Conservation (phyloP, 2,329 filamentous ascomycete genomes). For the Paracoccidioides lutzii region DNA sequence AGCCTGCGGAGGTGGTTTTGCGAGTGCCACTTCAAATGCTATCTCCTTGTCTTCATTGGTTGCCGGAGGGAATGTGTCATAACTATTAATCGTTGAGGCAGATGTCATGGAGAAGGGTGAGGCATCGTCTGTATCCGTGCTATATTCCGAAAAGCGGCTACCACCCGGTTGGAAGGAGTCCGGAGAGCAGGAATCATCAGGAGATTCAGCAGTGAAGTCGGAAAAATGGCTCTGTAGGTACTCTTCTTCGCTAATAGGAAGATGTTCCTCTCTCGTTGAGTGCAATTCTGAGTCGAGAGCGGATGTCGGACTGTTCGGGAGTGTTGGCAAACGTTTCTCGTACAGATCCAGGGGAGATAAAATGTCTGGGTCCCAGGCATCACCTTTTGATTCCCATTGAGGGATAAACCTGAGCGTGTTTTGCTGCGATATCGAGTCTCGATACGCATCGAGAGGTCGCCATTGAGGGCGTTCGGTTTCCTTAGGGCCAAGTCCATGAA, state of each 20-base stretch:
- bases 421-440: background rate
- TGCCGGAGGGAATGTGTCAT: background rate
- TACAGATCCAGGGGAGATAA: conserved; percentile 18
- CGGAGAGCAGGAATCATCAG: conserved; percentile 14
- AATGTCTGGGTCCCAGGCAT: conserved; percentile 6
- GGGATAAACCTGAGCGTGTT: background rate
- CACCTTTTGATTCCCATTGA: background rate
- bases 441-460: background rate
- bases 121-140: conserved; percentile 24
- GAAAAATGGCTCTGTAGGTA: conserved; percentile 31
- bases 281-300: conserved; percentile 31
- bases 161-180: conserved; percentile 16
- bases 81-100: conserved; percentile 20
- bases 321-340: conserved; percentile 32
- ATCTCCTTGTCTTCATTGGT: background rate
- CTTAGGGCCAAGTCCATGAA: background rate
- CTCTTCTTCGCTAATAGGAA: conserved; percentile 10
- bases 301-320: conserved; percentile 35
- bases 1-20: background rate
- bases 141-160: conserved; percentile 31
- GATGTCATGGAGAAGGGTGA: conserved; percentile 27
- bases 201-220: conserved; percentile 24
- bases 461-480: background rate
- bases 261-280: conserved; percentile 23
- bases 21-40: background rate